A percentile compares a stretch with the other conserved stretches of the same genome.
phyloP scores from a whole-genome alignment of 192 early-diverging fungal genomes.

The Backusella luteola region DNA sequence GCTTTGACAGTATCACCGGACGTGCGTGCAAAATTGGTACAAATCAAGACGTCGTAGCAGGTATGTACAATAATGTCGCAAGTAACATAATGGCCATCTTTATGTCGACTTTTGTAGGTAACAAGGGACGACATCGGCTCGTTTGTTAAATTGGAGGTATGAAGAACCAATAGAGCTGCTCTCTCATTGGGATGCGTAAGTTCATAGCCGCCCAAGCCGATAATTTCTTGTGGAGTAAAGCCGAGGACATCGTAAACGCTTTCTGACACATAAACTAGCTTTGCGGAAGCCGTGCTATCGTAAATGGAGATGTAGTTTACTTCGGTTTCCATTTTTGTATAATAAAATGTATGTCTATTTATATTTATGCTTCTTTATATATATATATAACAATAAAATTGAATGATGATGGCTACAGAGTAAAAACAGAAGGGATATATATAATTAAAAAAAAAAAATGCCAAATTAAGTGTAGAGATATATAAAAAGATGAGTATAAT shows the following conservation, averaged over 20 bases:
- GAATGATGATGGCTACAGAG: background rate
- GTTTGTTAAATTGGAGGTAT: slow-evolving; percentile 35
- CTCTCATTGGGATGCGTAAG: slow-evolving; percentile 42
- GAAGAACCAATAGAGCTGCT: slow-evolving; percentile 23
- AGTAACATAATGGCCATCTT: slow-evolving; percentile 30
- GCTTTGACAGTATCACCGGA: background rate
- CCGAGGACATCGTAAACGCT: slow-evolving; percentile 43
- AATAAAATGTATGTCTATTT: background rate
- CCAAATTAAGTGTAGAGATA: background rate
- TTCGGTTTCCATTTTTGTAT: background rate
- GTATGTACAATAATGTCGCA: slow-evolving; percentile 24
- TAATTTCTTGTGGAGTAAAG: slow-evolving; percentile 43
- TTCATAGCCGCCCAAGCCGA: slow-evolving; percentile 37
- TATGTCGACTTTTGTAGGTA: slow-evolving; percentile 33
- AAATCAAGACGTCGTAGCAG: slow-evolving; percentile 26
- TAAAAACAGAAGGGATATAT: background rate
- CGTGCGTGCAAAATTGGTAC: background rate
- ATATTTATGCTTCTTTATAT: background rate
- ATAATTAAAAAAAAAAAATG: background rate
- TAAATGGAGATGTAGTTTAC: slow-evolving; percentile 45
- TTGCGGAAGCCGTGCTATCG: slow-evolving; percentile 37
- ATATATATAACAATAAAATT: background rate
- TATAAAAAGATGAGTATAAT: too few relatives aligned
- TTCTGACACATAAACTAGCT: slow-evolving; percentile 41
- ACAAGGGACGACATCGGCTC: slow-evolving; percentile 42